Percentiles rank a stretch among this genome's conserved stretches.
Conservation (phyloP, 108 stramenopile genomes). For the Mediolabrus comicus region DNA sequence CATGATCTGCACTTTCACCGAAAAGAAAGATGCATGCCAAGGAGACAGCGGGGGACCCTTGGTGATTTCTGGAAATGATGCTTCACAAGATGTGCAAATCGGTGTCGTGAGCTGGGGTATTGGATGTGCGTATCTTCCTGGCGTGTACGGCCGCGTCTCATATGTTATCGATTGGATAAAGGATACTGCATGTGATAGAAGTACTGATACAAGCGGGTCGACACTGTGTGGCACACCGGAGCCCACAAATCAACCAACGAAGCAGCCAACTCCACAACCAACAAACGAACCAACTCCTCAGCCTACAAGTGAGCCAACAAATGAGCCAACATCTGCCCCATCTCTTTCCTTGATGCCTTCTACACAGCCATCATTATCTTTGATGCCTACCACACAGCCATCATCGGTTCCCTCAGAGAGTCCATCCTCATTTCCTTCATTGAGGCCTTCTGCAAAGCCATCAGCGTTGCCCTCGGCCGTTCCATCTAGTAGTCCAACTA, state of each 20-base stretch:
- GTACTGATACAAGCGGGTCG: background rate
- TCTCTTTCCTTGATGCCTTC: background rate
- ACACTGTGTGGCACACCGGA: background rate
- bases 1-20: slow-evolving; percentile 22
- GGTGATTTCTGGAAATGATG: slow-evolving; percentile 11
- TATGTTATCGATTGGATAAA: slow-evolving; percentile 32
- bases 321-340: background rate
- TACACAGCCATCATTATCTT: background rate
- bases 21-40: slow-evolving; percentile 1
- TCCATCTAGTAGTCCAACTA: background rate
- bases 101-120: slow-evolving; percentile 50
- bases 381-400: background rate
- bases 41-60: slow-evolving; percentile 24
- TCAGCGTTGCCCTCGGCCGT: background rate
- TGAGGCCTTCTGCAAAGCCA: background rate
- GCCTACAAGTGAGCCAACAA: background rate
- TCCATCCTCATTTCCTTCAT: background rate
- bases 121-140: slow-evolving; percentile 45
- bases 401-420: background rate
- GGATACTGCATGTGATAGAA: slow-evolving; percentile 23
- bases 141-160: slow-evolving; percentile 43
- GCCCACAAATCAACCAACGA: background rate
- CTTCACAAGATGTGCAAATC: slow-evolving; percentile 25
- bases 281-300: no score
- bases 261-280: background rate